These are phyloP conservation scores for Psilocybe mexicana DNA, from an alignment of 1,284 basidiomycete species.

Conservation along the genomic window DNA sequence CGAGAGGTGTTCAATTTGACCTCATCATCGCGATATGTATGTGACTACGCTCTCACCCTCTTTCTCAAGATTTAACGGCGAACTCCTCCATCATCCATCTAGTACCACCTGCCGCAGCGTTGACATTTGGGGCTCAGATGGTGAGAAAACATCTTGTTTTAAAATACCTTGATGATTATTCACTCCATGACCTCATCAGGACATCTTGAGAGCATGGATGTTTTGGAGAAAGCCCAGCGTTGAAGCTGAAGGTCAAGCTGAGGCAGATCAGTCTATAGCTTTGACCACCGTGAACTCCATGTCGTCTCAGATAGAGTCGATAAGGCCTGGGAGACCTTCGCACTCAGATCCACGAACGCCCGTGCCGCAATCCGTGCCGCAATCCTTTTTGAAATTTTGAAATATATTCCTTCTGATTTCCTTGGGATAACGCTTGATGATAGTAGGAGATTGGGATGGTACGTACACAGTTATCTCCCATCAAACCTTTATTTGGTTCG, in stretches of 20 bases:
- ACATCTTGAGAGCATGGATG: slow-evolving; percentile 17
- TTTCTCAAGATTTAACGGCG: background rate
- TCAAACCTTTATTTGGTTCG: too few relatives aligned
- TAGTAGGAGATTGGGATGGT: too few relatives aligned
- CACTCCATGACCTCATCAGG: slow-evolving; percentile 7
- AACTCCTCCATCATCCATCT: background rate
- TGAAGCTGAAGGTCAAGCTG: background rate
- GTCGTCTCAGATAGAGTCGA: slow-evolving; percentile 9
- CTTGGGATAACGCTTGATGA: too few relatives aligned
- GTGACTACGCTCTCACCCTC: slow-evolving; percentile 7
- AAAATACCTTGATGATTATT: background rate
- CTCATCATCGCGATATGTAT: slow-evolving; percentile 27
- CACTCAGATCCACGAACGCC: slow-evolving; percentile 4
- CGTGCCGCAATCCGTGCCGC: background rate
- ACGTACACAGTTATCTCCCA: too few relatives aligned
- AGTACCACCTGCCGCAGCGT: slow-evolving; percentile 28
- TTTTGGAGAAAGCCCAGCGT: slow-evolving; percentile 5
- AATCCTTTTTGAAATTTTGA: slow-evolving; percentile 16
- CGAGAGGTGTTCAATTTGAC: slow-evolving; percentile 26
- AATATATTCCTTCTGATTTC: background rate
- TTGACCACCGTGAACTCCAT: slow-evolving; percentile 18
- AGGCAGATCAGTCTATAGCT: slow-evolving; percentile 9
- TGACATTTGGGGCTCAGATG: slow-evolving; percentile 31
- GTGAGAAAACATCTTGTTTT: slow-evolving; percentile 5
- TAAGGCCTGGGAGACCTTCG: slow-evolving; percentile 5